phyloP scores from a whole-genome alignment of 495 filamentous ascomycete genomes.

The Hypoxylon intermedium region DNA sequence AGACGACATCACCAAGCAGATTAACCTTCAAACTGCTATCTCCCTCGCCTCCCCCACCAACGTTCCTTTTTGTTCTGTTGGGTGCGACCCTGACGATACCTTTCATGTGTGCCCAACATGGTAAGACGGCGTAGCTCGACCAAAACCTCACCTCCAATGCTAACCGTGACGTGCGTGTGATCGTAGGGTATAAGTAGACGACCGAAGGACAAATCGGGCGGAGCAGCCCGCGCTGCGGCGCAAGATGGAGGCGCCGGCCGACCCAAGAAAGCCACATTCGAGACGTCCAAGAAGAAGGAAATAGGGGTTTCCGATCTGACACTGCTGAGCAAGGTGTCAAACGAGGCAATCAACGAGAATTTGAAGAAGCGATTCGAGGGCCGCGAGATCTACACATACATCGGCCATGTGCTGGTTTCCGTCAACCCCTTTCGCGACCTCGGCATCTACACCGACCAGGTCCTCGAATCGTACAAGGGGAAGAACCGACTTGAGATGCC shows the following conservation, averaged over 20 bases:
- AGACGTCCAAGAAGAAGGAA: slow-evolving; percentile 97
- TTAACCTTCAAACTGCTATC: not conserved
- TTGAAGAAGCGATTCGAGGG: slow-evolving; percentile 96
- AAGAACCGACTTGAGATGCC: slow-evolving; percentile 97
- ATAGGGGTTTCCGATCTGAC: slow-evolving; percentile 98
- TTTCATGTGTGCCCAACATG: slow-evolving; percentile 44
- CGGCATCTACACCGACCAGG: slow-evolving; percentile 95
- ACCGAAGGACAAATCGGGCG: slow-evolving; percentile 65
- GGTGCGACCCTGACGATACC: slow-evolving; percentile 19
- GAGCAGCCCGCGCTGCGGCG: slow-evolving; percentile 68
- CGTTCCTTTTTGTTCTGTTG: slow-evolving; percentile 9
- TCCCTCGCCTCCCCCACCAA: not conserved
- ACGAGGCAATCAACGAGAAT: slow-evolving; percentile 99
- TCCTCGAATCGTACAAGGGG: slow-evolving; percentile 87
- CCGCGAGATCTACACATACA: slow-evolving; percentile 99
- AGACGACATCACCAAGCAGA: not conserved
- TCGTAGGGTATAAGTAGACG: slow-evolving; percentile 63
- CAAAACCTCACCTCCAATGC: slow-evolving; percentile 11
- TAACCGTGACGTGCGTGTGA: slow-evolving; percentile 13
- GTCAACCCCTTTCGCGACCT: slow-evolving; percentile 99
- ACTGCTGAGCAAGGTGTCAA: slow-evolving; percentile 95
- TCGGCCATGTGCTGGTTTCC: slow-evolving; percentile 98
- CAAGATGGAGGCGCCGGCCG: slow-evolving; percentile 66
- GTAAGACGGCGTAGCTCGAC: slow-evolving; percentile 27
- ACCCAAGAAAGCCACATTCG: slow-evolving; percentile 94